These are phyloP conservation scores for Verticillium zaregamsianum DNA, from an alignment of 2,329 filamentous ascomycete genomes.

Conservation along the genomic window DNA sequence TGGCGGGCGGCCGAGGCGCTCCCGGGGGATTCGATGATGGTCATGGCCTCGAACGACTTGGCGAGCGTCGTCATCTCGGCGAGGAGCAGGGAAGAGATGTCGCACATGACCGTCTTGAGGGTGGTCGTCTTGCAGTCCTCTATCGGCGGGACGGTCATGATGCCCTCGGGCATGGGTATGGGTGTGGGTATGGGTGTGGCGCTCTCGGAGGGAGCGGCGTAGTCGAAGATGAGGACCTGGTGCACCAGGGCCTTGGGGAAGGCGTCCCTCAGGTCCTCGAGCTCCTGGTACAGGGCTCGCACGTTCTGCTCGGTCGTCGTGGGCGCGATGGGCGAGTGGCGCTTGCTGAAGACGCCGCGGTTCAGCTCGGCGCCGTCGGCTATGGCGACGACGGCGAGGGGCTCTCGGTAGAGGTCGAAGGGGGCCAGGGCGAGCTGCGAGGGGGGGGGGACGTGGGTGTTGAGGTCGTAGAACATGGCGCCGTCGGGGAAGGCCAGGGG, in stretches of 20 bases:
- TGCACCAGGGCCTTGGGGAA: slow-evolving; percentile 76
- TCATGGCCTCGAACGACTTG: slow-evolving; percentile 67
- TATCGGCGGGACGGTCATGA: slow-evolving; percentile 65
- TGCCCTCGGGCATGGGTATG: slow-evolving; percentile 59
- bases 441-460: slow-evolving; percentile 72
- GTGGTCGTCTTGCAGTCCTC: slow-evolving; percentile 71
- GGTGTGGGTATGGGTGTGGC: slow-evolving; percentile 47
- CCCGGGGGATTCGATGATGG: slow-evolving; percentile 73
- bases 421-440: slow-evolving; percentile 78
- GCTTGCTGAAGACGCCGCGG: slow-evolving; percentile 47
- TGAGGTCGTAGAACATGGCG: slow-evolving; percentile 82
- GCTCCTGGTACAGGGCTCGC: slow-evolving; percentile 58
- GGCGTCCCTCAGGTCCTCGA: slow-evolving; percentile 66
- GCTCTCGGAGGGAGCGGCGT: slow-evolving; percentile 42
- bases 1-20: slow-evolving; percentile 36
- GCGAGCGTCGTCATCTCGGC: slow-evolving; percentile 73
- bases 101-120: slow-evolving; percentile 75
- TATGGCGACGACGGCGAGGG: slow-evolving; percentile 77
- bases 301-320: slow-evolving; percentile 54
- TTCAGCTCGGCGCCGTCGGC: slow-evolving; percentile 73
- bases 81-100: slow-evolving; percentile 68
- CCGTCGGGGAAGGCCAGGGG: slow-evolving; percentile 83
- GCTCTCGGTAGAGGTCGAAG: slow-evolving; percentile 86
- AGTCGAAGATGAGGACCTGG: slow-evolving; percentile 77
- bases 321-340: slow-evolving; percentile 46